Evolutionary conservation across 2,329 filamentous ascomycete genomes (phyloP).

Genomic region (Colletotrichum eremochloae): DNA sequence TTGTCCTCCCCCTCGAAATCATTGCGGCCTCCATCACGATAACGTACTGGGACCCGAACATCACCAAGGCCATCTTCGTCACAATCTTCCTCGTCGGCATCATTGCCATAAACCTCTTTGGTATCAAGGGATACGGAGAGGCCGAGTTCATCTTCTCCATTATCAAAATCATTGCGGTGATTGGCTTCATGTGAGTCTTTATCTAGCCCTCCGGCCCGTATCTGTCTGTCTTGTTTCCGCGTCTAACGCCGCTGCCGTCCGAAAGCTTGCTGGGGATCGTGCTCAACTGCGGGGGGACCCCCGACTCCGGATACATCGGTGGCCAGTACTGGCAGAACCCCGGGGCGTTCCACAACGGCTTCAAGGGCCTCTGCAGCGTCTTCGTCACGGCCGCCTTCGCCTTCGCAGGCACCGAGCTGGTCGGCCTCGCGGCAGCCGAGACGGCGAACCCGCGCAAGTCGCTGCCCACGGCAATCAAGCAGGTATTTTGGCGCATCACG

Average conservation of each 20-base stretch:
- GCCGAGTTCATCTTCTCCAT: slow-evolving; percentile 90
- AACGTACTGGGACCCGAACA: slow-evolving; percentile 77
- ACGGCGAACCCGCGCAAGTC: slow-evolving; percentile 85
- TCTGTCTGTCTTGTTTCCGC: slow-evolving; percentile 13
- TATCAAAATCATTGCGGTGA: slow-evolving; percentile 86
- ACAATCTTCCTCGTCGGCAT: slow-evolving; percentile 84
- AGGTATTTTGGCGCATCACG: slow-evolving; percentile 94
- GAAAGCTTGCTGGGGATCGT: slow-evolving; percentile 84
- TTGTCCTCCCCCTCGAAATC: slow-evolving; percentile 86
- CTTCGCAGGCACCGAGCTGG: slow-evolving; percentile 81
- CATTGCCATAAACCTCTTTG: slow-evolving; percentile 86
- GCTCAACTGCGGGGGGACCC: slow-evolving; percentile 85
- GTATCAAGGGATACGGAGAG: slow-evolving; percentile 90
- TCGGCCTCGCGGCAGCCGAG: slow-evolving; percentile 82
- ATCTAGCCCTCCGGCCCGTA: not conserved
- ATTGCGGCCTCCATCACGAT: slow-evolving; percentile 89
- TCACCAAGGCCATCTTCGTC: slow-evolving; percentile 82
- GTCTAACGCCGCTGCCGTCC: slow-evolving; percentile 42
- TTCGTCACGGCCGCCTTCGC: slow-evolving; percentile 84
- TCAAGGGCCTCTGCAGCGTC: slow-evolving; percentile 84
- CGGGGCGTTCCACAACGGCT: slow-evolving; percentile 87
- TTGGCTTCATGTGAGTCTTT: slow-evolving; percentile 83
- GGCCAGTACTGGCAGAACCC: slow-evolving; percentile 81
- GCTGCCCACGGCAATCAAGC: slow-evolving; percentile 88
- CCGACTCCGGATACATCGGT: slow-evolving; percentile 82